phyloP scores from a whole-genome alignment of 1,139 yeast species.

The Candida glucosophila region DNA sequence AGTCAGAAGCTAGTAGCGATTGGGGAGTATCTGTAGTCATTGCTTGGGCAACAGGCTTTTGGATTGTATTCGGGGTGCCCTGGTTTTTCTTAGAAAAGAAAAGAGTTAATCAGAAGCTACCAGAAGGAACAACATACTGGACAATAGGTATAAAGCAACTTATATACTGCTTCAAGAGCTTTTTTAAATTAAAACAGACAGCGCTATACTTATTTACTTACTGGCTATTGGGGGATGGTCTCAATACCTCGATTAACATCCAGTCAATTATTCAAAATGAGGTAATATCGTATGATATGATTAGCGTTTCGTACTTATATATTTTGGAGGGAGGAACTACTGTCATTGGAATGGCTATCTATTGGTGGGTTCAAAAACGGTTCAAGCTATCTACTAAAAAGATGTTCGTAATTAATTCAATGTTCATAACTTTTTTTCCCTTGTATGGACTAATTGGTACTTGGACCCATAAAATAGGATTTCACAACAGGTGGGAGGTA shows the following conservation, averaged over 20 bases:
- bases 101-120: constrained; percentile 3
- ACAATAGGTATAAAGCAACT: constrained; percentile 2
- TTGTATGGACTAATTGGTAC: constrained; percentile 5
- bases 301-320: constrained; percentile 4
- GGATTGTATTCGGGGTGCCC: constrained; percentile 5
- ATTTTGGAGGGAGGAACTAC: constrained; percentile 4
- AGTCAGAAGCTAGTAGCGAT: constrained; percentile 3
- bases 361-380: constrained; percentile 4
- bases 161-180: constrained; percentile 2
- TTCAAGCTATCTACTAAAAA: constrained; percentile 4
- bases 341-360: constrained; percentile 3
- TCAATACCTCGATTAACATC: constrained; percentile 5
- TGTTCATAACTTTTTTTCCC: constrained; percentile 4
- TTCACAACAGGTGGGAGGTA: constrained; percentile 5
- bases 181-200: constrained; percentile 4
- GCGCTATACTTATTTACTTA: constrained; percentile 5
- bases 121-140: neutral
- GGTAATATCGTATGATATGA: constrained; percentile 6
- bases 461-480: constrained; percentile 5
- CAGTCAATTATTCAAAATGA: constrained; percentile 5
- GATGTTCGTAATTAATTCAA: constrained; percentile 4
- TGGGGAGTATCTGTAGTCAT: constrained; percentile 5
- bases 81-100: constrained; percentile 5
- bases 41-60: constrained; percentile 4
- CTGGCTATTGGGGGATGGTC: constrained; percentile 6